These are phyloP conservation scores for Trypanosoma mega DNA, from an alignment of 208 protist species.

Conservation along the genomic window DNA sequence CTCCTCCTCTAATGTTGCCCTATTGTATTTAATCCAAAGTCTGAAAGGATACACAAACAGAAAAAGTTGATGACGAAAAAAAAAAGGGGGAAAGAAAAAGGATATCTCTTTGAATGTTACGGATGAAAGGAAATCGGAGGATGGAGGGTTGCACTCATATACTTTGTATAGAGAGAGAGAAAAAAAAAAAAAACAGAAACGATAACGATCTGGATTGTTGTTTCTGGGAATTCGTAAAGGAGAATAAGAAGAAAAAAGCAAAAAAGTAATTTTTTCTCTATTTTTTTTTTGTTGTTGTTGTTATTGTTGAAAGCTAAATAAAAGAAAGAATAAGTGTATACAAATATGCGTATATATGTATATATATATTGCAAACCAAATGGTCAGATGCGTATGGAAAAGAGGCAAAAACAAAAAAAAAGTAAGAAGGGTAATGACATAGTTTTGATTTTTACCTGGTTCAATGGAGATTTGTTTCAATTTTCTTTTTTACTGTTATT, in stretches of 20 bases:
- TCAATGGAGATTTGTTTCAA: background rate
- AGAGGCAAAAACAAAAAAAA: constrained; percentile 9
- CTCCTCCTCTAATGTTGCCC: too few relatives aligned
- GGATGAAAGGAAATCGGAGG: too few relatives aligned
- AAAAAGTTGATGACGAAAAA: background rate
- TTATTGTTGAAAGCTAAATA: background rate
- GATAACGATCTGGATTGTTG: background rate
- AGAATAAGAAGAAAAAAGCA: background rate
- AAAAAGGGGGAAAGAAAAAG: background rate
- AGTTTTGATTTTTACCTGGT: background rate
- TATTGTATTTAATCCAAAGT: too few relatives aligned
- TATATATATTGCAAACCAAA: background rate
- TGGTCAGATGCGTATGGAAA: background rate
- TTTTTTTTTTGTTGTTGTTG: too few relatives aligned
- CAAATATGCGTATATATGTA: background rate
- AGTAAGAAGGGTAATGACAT: background rate
- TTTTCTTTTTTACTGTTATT: too few relatives aligned
- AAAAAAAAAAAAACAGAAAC: too few relatives aligned
- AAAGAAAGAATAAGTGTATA: background rate
- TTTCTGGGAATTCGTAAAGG: background rate
- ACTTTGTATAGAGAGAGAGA: too few relatives aligned
- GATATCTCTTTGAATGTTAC: background rate
- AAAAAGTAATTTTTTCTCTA: background rate
- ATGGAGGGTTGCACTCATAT: too few relatives aligned
- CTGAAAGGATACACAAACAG: background rate